Evolutionary conservation across 371 early-diverging fungal species (phyloP).

Genomic region (Basidiobolus meristosporus): DNA sequence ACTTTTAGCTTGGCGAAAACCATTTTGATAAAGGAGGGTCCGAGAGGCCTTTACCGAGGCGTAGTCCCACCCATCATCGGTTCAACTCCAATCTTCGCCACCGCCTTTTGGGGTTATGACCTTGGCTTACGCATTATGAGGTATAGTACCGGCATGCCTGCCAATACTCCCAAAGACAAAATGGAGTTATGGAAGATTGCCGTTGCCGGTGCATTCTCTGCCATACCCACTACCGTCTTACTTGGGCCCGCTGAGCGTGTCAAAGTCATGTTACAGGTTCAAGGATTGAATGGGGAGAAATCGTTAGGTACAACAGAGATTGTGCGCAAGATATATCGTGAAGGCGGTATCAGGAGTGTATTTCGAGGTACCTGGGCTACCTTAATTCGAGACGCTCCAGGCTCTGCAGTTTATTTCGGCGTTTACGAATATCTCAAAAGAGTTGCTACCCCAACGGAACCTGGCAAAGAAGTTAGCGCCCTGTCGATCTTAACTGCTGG

Average conservation of each 20-base stretch:
- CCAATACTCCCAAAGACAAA: no score
- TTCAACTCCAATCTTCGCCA: background rate
- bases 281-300: no score
- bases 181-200: no score
- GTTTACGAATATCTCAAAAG: constrained; percentile 78
- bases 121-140: no score
- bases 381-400: constrained; percentile 78
- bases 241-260: constrained; percentile 87
- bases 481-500: no score
- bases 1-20: background rate
- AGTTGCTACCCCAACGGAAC: no score
- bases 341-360: constrained; percentile 57
- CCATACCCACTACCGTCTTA: constrained; percentile 81
- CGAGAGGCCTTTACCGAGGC: background rate
- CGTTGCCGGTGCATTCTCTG: constrained; percentile 87
- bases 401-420: constrained; percentile 87
- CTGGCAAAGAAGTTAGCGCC: no score
- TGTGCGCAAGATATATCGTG: constrained; percentile 40
- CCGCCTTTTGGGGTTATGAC: no score
- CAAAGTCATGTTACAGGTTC: constrained; percentile 78
- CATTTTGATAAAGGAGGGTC: background rate
- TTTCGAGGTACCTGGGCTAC: constrained; percentile 91
- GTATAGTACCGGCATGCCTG: no score
- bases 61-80: background rate
- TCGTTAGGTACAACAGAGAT: constrained; percentile 10